These are phyloP conservation scores for Komagataella mondaviorum DNA, from an alignment of 805 yeast species.

Conservation along the genomic window DNA sequence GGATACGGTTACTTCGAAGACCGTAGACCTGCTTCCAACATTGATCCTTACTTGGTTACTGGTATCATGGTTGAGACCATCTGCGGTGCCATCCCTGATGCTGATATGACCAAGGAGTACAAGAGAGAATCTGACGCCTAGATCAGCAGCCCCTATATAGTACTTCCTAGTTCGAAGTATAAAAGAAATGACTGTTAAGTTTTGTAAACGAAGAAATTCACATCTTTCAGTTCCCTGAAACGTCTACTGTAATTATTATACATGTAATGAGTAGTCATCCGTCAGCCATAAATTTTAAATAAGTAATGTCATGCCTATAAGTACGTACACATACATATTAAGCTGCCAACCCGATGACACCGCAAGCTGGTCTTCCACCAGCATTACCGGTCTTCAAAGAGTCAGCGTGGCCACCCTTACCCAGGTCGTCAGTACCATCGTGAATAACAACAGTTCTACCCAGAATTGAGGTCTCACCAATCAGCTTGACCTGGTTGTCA, in stretches of 20 bases:
- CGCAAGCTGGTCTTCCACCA: conserved; percentile 97
- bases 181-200: neutral
- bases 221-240: neutral
- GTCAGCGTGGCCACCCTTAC: conserved; percentile 87
- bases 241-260: neutral
- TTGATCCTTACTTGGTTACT: conserved; percentile 96
- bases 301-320: neutral
- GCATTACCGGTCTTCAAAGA: conserved; percentile 95
- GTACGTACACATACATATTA: conserved; percentile 10
- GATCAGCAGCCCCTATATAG: neutral
- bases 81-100: conserved; percentile 88
- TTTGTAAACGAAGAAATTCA: neutral
- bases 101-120: conserved; percentile 85
- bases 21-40: conserved; percentile 99
- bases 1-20: conserved; percentile 98
- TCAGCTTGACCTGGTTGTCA: conserved; percentile 64
- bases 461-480: conserved; percentile 78
- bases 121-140: conserved; percentile 45
- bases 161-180: neutral
- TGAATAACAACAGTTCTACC: conserved; percentile 96
- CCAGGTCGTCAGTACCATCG: conserved; percentile 86
- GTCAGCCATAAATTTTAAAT: neutral
- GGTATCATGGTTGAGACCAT: conserved; percentile 97
- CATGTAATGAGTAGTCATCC: neutral
- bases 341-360: conserved; percentile 77